Percentiles rank a stretch among this genome's conserved stretches.
Conservation (phyloP, 2,329 filamentous ascomycete species). For the Stylonectria norvegica region DNA sequence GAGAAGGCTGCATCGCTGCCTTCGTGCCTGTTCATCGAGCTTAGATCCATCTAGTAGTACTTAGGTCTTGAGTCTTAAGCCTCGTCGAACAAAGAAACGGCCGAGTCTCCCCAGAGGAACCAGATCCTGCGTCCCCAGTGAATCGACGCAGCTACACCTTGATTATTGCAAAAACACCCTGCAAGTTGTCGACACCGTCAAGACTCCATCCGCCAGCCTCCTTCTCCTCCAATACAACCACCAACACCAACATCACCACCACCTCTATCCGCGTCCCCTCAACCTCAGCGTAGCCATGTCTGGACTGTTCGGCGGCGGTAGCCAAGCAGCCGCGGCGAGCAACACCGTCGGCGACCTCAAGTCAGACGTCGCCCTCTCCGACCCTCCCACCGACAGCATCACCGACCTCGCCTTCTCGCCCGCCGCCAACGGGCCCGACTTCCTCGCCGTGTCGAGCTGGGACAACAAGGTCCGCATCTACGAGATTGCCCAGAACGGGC, state of each 20-base stretch:
- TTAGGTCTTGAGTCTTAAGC: too few species aligned
- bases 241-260: conserved; percentile 4
- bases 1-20: conserved; percentile 27
- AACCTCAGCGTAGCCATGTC: conserved; percentile 54
- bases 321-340: conserved; percentile 47
- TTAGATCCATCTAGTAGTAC: too few species aligned
- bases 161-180: too few species aligned
- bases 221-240: conserved; percentile 1
- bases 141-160: too few species aligned
- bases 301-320: conserved; percentile 55
- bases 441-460: conserved; percentile 90
- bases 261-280: conserved; percentile 4
- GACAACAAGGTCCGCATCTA: conserved; percentile 98
- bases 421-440: conserved; percentile 56
- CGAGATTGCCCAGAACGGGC: conserved; percentile 74
- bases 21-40: conserved; percentile 26
- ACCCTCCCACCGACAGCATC: conserved; percentile 83
- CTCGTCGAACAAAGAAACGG: too few species aligned
- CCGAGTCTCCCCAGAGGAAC: too few species aligned
- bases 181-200: too few species aligned
- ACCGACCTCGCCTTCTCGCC: conserved; percentile 83
- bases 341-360: conserved; percentile 87
- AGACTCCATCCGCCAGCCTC: neutral
- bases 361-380: conserved; percentile 75
- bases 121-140: too few species aligned